These are phyloP conservation scores for Geotrichum armillariae DNA, from an alignment of 1,139 yeast species.

Conservation along the genomic window DNA sequence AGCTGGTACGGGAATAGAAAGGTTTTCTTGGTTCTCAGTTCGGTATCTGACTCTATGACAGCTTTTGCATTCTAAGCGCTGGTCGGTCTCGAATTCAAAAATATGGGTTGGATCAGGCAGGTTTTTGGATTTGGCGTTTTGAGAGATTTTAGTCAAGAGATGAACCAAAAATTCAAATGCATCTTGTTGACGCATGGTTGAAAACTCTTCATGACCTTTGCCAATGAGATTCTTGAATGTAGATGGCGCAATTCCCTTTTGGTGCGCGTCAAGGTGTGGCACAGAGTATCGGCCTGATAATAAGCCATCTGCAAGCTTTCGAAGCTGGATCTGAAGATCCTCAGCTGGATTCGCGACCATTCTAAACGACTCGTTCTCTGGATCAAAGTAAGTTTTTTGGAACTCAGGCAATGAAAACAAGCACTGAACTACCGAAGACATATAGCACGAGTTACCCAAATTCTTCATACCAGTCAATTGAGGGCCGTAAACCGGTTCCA, in stretches of 20 bases:
- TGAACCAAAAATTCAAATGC: conserved; percentile 85
- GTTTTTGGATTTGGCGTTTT: conserved; percentile 33
- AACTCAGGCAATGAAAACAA: conserved; percentile 51
- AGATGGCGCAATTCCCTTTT: conserved; percentile 74
- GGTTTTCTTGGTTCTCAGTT: conserved; percentile 60
- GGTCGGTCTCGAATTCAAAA: conserved; percentile 65
- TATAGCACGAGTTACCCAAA: conserved; percentile 89
- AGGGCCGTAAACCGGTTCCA: conserved; percentile 65
- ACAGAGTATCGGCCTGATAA: conserved; percentile 70
- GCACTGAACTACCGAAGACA: conserved; percentile 78
- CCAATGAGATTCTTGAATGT: conserved; percentile 78
- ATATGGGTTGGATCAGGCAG: conserved; percentile 49
- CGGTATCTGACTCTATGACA: conserved; percentile 64
- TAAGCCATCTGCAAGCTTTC: conserved; percentile 79
- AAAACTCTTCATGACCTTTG: conserved; percentile 74
- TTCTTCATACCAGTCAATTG: conserved; percentile 81
- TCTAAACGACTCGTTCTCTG: conserved; percentile 9
- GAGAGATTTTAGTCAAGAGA: conserved; percentile 62
- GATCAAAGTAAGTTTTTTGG: conserved; percentile 34
- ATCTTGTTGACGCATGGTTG: conserved; percentile 90
- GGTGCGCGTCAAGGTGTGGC: conserved; percentile 56
- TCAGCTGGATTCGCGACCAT: conserved; percentile 54
- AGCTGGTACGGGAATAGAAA: conserved; percentile 63
- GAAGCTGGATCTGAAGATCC: conserved; percentile 68
- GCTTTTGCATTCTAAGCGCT: conserved; percentile 59